Evolutionary conservation across 2,329 filamentous ascomycete genomes (phyloP), one percentile per base, ranked within the genome.

Genomic region (Gliomastix tumulicola): DNA sequence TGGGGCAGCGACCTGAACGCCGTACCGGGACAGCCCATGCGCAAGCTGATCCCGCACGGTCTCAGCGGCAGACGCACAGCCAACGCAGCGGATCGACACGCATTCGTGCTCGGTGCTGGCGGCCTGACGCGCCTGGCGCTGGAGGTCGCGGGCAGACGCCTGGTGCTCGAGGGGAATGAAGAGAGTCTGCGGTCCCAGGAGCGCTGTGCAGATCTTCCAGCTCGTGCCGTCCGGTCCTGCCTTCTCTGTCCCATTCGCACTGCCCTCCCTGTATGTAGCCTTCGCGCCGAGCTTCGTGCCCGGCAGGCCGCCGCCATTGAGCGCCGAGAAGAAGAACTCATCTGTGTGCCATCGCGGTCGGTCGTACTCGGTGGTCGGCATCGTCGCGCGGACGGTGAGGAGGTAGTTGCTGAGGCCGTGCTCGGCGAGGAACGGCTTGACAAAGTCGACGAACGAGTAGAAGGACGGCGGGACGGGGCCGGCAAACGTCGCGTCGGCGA

Each of bases 201-300:
- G 55, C 0, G 66, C 65, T 3, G 65, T 59, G 44, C 62, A 65
- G 1, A 72, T 53, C 50, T 72, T 72, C 65, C 66, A 72, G 43
- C 64, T 54, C n/a, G 63, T 63, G 3, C 42, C 46, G 0, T 31
- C 28, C 13, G 25, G 13, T 16, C 13, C 3, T 11, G 2, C 18
- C 13, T 8, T 20, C 25, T 28, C 25, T 28, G n/a, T 13, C 12
- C 10, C 8, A 7, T 4, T 11, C n/a, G 8, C 16, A n/a, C n/a
- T n/a, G n/a, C 13, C 3, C 10, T 1, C 18, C 13, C 7, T 20
- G 13, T 28, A 13, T 28, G n/a, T 13, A 10, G 8, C 8, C 7
- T 4, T 11, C n/a, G 8, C 16, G 9, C 25, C 25, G 13, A 28
- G 25, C 6, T 7, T 33, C 0, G 40, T 44, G 0, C 45, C 45